phyloP scores from a whole-genome alignment of 768 basidiomycete genomes.

The Collybia sordida region DNA sequence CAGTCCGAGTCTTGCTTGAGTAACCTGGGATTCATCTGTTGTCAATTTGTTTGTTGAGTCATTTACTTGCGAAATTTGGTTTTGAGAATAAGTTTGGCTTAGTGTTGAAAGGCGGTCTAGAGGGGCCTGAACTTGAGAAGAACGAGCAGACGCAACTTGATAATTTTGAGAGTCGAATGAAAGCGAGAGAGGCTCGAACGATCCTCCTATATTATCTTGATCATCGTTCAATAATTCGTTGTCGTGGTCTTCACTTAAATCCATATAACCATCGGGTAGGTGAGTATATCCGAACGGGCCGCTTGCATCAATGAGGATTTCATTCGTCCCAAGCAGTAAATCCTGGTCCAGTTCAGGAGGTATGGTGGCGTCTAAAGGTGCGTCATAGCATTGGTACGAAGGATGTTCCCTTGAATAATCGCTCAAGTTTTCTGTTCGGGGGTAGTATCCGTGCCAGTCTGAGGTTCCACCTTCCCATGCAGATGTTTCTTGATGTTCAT shows the following conservation, averaged over 20 bases:
- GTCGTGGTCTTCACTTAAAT: slow-evolving; percentile 1
- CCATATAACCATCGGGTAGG: too few relatives aligned
- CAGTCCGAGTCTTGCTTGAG: not conserved
- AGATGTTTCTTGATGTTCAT: too few relatives aligned
- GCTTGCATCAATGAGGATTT: not conserved
- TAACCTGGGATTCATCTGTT: not conserved
- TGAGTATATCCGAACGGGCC: not conserved
- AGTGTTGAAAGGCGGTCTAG: too few relatives aligned
- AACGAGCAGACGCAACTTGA: not conserved
- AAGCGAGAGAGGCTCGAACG: slow-evolving; percentile 8
- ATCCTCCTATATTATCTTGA: slow-evolving; percentile 7
- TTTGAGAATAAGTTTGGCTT: not conserved
- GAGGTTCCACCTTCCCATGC: too few relatives aligned
- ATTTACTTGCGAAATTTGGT: not conserved
- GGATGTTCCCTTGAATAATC: too few relatives aligned
- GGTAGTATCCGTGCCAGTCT: too few relatives aligned
- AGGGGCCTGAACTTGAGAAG: not conserved
- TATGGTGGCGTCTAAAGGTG: too few relatives aligned
- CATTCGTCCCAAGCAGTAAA: too few relatives aligned
- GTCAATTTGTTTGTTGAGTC: not conserved
- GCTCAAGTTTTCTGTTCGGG: too few relatives aligned
- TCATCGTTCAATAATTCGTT: slow-evolving; percentile 1
- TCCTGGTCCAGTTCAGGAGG: too few relatives aligned
- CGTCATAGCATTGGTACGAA: too few relatives aligned
- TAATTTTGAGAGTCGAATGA: slow-evolving; percentile 12